phyloP scores from a whole-genome alignment of 2,329 filamentous ascomycete genomes.

The Calycina herbarum region DNA sequence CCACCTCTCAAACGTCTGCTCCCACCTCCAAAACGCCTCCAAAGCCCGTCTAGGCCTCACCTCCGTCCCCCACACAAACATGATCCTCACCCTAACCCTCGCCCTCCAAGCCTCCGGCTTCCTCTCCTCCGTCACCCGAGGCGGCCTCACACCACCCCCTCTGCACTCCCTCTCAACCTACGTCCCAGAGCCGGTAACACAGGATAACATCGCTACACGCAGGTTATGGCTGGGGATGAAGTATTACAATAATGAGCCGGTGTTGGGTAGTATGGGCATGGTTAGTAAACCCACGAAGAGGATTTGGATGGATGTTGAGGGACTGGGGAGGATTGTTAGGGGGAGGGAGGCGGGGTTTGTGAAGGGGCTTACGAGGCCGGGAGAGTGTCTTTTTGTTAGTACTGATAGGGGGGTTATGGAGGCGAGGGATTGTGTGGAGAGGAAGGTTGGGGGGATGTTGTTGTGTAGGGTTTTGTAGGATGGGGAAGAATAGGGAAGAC shows the following conservation, averaged over 20 bases:
- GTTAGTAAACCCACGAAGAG: slow-evolving; percentile 68
- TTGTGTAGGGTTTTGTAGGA: slow-evolving; percentile 59
- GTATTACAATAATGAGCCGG: slow-evolving; percentile 71
- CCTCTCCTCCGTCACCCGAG: slow-evolving; percentile 66
- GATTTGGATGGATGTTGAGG: slow-evolving; percentile 60
- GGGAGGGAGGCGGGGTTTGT: slow-evolving; percentile 60
- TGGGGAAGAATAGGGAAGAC: not conserved
- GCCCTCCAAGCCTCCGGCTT: slow-evolving; percentile 69
- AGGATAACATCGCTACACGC: slow-evolving; percentile 60
- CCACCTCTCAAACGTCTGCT: slow-evolving; percentile 69
- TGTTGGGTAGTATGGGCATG: slow-evolving; percentile 62
- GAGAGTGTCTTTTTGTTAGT: slow-evolving; percentile 67
- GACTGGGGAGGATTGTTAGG: slow-evolving; percentile 56
- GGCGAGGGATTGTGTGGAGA: slow-evolving; percentile 68
- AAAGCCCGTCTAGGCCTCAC: slow-evolving; percentile 68
- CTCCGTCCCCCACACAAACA: slow-evolving; percentile 65
- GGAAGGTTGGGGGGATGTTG: slow-evolving; percentile 66
- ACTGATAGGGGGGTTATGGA: slow-evolving; percentile 70
- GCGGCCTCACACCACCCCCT: slow-evolving; percentile 57
- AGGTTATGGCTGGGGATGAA: slow-evolving; percentile 72
- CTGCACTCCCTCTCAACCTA: slow-evolving; percentile 48
- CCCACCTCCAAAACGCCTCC: slow-evolving; percentile 72
- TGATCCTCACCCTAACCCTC: slow-evolving; percentile 63
- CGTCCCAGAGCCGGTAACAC: slow-evolving; percentile 52
- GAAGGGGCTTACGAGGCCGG: slow-evolving; percentile 63